phyloP scores from a whole-genome alignment of 139 green algal genomes.

The Chlamydomonas asymmetrica region DNA sequence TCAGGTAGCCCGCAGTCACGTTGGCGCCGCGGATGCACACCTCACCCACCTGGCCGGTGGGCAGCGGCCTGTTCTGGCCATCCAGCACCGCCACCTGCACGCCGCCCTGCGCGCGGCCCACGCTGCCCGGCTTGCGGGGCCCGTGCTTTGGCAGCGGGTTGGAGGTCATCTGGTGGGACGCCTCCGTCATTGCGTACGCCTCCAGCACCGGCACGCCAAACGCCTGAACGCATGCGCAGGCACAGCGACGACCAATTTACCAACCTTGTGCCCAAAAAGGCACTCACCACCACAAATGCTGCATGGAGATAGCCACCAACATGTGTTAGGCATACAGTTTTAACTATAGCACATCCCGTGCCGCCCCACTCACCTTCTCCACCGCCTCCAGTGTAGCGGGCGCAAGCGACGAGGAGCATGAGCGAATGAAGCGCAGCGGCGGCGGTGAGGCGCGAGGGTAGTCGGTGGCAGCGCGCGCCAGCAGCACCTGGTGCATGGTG shows the following conservation, averaged over 20 bases:
- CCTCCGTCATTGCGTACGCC: conserved; percentile 92
- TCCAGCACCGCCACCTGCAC: conserved; percentile 56
- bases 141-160: conserved; percentile 78
- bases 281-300: too few species aligned
- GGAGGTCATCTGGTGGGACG: conserved; percentile 82
- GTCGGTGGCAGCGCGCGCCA: conserved; percentile 47
- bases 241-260: too few species aligned
- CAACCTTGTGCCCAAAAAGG: too few species aligned
- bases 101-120: conserved; percentile 39
- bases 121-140: conserved; percentile 58
- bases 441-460: conserved; percentile 49
- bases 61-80: conserved; percentile 32
- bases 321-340: too few species aligned
- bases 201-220: conserved; percentile 76
- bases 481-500: conserved; percentile 80
- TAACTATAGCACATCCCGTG: too few species aligned
- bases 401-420: conserved; percentile 72
- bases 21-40: conserved; percentile 60
- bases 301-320: too few species aligned
- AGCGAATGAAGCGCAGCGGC: conserved; percentile 84
- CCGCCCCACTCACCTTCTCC: too few species aligned
- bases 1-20: conserved; percentile 82
- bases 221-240: not conserved
- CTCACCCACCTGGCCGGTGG: conserved; percentile 21
- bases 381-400: conserved; percentile 71